Base-by-base conservation (phyloP, 495 filamentous ascomycete species). In the Immersiella caudata region DNA sequence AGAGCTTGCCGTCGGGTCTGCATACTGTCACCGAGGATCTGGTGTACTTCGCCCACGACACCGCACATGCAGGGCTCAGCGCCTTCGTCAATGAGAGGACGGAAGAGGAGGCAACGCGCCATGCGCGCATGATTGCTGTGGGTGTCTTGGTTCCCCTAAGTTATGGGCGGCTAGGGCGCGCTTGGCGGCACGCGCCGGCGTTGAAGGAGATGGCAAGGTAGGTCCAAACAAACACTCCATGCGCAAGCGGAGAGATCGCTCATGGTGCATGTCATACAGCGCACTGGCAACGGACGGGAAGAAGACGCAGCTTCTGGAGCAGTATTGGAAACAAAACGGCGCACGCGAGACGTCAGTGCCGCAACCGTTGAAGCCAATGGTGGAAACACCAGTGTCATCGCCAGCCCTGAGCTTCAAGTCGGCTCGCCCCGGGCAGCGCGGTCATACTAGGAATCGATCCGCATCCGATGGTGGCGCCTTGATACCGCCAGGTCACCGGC, bases 41-140 rank as follows among this genome's bases (percentile, higher is more conserved):
- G 16, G 90, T 99, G 63, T 97, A 97, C 78, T 99, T 97, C 77
- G 86, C 95, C 26, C 93, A 98, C 73, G 87, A 89, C 64, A 80
- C 81, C 8, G 80, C 83, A 2, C 91, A 93, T 81, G 94, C 93
- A 18, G 95, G 94, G 16, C 83, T 98, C 73, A 97, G 95, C 81
- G 92, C 94, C 40, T 99, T 97, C 74, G 81, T 93, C 77, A 97
- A 96, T 75, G 85, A 83, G 63, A 88, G 90, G n/a, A 92, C 92
- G 29, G 87, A 88, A 1, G 84, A 87, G 57, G 90, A 88, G 61
- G 84, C 85, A 40, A 87, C 92, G 57, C 90, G 95, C 64, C 93
- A 96, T 84, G 95, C 95, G 59, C 84, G 89, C 66, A 97, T 97
- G 88, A 88, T 97, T 62, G 91, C 94, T 18, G 93, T 97, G 22